Percentiles rank a stretch among this genome's conserved stretches.
phyloP scores from a whole-genome alignment of 2,329 filamentous ascomycete genomes.

The Pseudocercospora musae region DNA sequence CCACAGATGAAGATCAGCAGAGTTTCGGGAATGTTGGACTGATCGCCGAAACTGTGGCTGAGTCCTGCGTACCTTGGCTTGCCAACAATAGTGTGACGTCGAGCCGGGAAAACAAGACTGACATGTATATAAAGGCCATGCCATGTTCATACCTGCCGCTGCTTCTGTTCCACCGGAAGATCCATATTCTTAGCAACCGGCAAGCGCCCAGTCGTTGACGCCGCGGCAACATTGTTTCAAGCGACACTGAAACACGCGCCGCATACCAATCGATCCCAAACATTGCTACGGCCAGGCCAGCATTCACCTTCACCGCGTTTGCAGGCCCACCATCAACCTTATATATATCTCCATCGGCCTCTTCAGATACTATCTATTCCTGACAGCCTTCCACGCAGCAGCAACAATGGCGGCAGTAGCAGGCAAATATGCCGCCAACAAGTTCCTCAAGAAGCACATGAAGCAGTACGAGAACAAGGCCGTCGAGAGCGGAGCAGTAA shows the following conservation, averaged over 20 bases:
- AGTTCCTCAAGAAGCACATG: slow-evolving; percentile 48
- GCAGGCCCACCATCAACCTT: background rate
- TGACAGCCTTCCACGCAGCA: background rate
- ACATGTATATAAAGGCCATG: too few relatives aligned
- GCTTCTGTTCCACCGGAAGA: too few relatives aligned
- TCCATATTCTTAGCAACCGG: slow-evolving; percentile 1
- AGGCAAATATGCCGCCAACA: slow-evolving; percentile 50
- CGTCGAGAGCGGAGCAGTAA: slow-evolving; percentile 41
- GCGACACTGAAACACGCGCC: slow-evolving; percentile 7
- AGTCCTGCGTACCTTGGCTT: too few relatives aligned
- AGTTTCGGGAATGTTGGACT: too few relatives aligned
- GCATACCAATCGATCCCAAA: slow-evolving; percentile 17
- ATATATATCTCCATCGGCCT: slow-evolving; percentile 9
- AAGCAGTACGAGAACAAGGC: slow-evolving; percentile 47
- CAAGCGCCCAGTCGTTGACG: slow-evolving; percentile 12
- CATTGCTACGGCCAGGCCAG: slow-evolving; percentile 17
- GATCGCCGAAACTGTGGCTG: too few relatives aligned
- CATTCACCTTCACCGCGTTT: slow-evolving; percentile 6
- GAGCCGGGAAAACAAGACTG: background rate
- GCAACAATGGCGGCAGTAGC: slow-evolving; percentile 44
- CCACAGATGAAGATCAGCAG: too few relatives aligned
- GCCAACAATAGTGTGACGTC: too few relatives aligned
- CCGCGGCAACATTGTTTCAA: slow-evolving; percentile 12
- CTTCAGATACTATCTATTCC: background rate
- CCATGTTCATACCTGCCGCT: too few relatives aligned